These are phyloP conservation scores for Mycena filopes DNA, from an alignment of 768 basidiomycete genomes.

Conservation along the genomic window DNA sequence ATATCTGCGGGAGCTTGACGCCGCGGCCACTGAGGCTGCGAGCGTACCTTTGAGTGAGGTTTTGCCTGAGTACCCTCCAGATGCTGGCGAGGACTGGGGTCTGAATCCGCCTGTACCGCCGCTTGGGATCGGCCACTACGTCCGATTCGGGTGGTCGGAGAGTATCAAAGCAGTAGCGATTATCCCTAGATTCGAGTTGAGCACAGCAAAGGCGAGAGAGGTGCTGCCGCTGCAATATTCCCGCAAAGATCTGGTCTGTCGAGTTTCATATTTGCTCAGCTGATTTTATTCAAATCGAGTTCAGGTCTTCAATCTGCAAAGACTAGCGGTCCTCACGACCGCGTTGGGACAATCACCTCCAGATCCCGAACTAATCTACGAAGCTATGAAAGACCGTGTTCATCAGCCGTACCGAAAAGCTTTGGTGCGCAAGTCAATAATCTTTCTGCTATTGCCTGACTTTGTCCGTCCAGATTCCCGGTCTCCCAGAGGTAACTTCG, in stretches of 20 bases:
- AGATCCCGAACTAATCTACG: slow-evolving; percentile 96
- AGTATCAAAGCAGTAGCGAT: slow-evolving; percentile 93
- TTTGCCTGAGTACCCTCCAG: slow-evolving; percentile 92
- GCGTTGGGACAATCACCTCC: slow-evolving; percentile 92
- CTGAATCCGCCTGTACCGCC: slow-evolving; percentile 89
- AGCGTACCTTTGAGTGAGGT: slow-evolving; percentile 96
- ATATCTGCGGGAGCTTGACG: slow-evolving; percentile 91
- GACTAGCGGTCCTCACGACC: slow-evolving; percentile 94
- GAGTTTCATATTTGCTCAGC: slow-evolving; percentile 6
- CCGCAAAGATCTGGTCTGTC: slow-evolving; percentile 87
- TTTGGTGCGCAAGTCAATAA: slow-evolving; percentile 64
- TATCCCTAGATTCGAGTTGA: slow-evolving; percentile 94
- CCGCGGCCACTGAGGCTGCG: slow-evolving; percentile 81
- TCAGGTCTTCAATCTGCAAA: slow-evolving; percentile 97
- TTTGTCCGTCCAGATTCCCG: slow-evolving; percentile 78
- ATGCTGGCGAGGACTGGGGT: slow-evolving; percentile 94
- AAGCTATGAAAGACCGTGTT: slow-evolving; percentile 98
- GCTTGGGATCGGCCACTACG: slow-evolving; percentile 91
- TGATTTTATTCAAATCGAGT: slow-evolving; percentile 2
- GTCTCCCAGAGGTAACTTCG: slow-evolving; percentile 91
- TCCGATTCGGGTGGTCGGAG: slow-evolving; percentile 87
- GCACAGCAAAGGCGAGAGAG: slow-evolving; percentile 92
- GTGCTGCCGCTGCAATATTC: slow-evolving; percentile 89
- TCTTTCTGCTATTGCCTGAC: not conserved
- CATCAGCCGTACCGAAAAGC: slow-evolving; percentile 96